Percentiles rank a stretch among this genome's conserved stretches.
These are phyloP conservation scores for Globisporangium radiosum DNA, from an alignment of 352 stramenopile genomes.

Conservation along the genomic window DNA sequence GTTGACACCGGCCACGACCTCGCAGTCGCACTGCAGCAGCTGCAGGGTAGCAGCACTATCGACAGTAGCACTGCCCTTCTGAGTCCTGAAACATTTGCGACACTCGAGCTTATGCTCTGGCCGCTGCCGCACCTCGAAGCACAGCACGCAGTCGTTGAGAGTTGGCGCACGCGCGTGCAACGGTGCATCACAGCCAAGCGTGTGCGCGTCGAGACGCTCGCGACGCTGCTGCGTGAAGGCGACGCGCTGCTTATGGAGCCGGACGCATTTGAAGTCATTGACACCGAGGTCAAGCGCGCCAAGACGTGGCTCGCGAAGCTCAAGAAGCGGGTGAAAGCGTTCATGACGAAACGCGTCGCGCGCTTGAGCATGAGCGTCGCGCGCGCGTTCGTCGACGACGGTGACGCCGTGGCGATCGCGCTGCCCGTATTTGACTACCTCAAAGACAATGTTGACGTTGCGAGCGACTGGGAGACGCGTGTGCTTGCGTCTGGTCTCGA, in stretches of 20 bases:
- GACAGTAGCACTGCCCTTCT: slow-evolving; percentile 5
- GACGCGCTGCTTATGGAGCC: slow-evolving; percentile 58
- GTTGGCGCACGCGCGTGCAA: slow-evolving; percentile 51
- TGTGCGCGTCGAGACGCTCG: slow-evolving; percentile 43
- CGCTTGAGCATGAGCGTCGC: slow-evolving; percentile 58
- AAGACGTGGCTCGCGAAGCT: slow-evolving; percentile 80
- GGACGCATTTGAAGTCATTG: slow-evolving; percentile 68
- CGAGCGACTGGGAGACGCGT: slow-evolving; percentile 72
- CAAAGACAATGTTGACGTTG: slow-evolving; percentile 76
- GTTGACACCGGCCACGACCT: slow-evolving; percentile 45
- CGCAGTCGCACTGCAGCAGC: slow-evolving; percentile 19
- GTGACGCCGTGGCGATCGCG: slow-evolving; percentile 69
- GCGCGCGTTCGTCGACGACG: slow-evolving; percentile 72
- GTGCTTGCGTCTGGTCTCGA: slow-evolving; percentile 75
- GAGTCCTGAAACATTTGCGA: slow-evolving; percentile 25
- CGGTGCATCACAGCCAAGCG: slow-evolving; percentile 62
- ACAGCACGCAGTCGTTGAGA: slow-evolving; percentile 57
- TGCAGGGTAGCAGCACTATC: slow-evolving; percentile 9
- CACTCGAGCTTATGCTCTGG: slow-evolving; percentile 57
- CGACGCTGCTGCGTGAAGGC: slow-evolving; percentile 49
- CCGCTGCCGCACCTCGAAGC: slow-evolving; percentile 59
- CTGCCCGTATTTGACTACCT: slow-evolving; percentile 67
- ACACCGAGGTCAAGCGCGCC: slow-evolving; percentile 76
- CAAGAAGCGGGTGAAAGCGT: slow-evolving; percentile 70
- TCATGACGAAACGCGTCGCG: slow-evolving; percentile 63